Conservation (phyloP, 257 asterid species). For the Marsdenia floribunda region DNA sequence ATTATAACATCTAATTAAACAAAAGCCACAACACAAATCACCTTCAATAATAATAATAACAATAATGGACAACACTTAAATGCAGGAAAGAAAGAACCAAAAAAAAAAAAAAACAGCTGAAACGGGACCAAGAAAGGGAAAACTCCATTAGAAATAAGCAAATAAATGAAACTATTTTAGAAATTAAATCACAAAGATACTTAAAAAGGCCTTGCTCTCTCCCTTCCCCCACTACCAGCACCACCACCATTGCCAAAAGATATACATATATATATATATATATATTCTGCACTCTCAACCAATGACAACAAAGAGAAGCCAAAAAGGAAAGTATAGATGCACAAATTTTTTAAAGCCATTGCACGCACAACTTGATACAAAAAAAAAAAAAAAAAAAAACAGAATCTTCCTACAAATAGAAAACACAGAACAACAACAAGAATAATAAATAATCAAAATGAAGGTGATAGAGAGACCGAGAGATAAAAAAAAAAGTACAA, state of each 20-base stretch:
- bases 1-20: no score
- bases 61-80: no score
- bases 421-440: not conserved
- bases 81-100: no score
- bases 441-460: not conserved
- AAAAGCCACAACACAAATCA: no score
- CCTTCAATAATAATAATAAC: no score
- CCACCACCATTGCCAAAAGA: not conserved
- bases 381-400: no score
- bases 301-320: not conserved
- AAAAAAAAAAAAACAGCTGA: no score
- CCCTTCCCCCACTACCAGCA: not conserved
- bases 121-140: no score
- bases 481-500: no score
- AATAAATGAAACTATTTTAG: no score
- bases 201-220: not conserved
- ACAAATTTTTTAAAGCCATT: not conserved
- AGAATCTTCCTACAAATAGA: not conserved
- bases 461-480: no score
- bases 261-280: not conserved
- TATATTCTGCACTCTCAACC: slow-evolving; percentile 4
- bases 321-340: not conserved
- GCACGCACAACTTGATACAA: slow-evolving; percentile 4
- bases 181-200: slow-evolving; percentile 9
- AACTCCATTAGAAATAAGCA: no score